Base-by-base conservation (phyloP, 805 yeast genomes). In the Tetrapisispora fleetii region DNA sequence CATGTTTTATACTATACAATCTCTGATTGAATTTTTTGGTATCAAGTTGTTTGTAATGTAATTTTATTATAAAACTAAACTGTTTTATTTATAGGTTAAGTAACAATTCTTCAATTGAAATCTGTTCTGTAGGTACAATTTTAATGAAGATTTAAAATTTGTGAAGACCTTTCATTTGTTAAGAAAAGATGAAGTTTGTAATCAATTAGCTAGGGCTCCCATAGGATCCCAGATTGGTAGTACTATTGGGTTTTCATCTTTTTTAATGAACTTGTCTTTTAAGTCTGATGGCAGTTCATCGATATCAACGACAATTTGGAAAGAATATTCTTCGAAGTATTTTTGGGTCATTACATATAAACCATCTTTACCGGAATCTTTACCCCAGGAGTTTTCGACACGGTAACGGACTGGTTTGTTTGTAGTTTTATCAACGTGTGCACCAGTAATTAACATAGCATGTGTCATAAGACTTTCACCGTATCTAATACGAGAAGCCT, bases 391-490 rank as follows among this genome's bases (percentile, higher is more conserved):
- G 68, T 83, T 83, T 64, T 83, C 88, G 38, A 83, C 88, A 58
- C 81, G 73, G 75, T 85, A 83, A 54, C 87, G 73, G 27, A 77
- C 67, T 24, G 88, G 86, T 51, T 73, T 70, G 7, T 81, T 83
- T 21, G 68, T 53, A 14, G 47, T 40, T 13, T 73, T 78, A 53
- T 83, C 88, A 36, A 87, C 68, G 64, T 86, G 89, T 42, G 85
- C 91, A 32, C 81, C 95, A 13, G 89, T 81, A 58, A 87, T 78
- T 21, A 81, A 75, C 96, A 87, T 87, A 36, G 96, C 96, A 60
- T 87, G 96, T 16, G 95, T 87, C 95, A 87, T 85, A 54, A 79
- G 69, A 22, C 89, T 81, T 54, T 86, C 80, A 49, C 79, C 80
- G 54, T 83, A 81, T 51, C 73, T 67, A 52, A 88, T 80, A 53